Percentiles rank a stretch among this genome's conserved stretches.
Conservation (phyloP, 2,329 filamentous ascomycete species). For the Diatrype stigma region DNA sequence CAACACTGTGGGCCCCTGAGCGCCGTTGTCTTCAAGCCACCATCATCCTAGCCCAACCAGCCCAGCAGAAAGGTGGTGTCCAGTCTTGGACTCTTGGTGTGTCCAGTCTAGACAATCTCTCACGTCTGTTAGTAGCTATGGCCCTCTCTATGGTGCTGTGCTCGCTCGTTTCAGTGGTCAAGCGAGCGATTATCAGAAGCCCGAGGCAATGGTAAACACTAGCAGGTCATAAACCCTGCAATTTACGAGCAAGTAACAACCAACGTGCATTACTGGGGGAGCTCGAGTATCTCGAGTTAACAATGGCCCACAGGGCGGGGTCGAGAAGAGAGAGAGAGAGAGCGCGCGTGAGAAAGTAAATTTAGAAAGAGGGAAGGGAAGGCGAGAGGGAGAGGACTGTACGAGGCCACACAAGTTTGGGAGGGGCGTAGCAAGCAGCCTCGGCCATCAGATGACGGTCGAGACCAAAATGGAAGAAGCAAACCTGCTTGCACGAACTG, state of each 20-base stretch:
- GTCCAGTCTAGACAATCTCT: not conserved
- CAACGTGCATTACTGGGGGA: slow-evolving; percentile 17
- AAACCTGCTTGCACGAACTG: slow-evolving; percentile 13
- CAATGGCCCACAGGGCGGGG: slow-evolving; percentile 6
- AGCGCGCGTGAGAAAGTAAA: no score
- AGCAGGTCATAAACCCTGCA: not conserved
- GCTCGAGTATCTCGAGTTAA: slow-evolving; percentile 10
- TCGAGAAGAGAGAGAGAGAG: no score
- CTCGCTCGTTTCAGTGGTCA: not conserved
- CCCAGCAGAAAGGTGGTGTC: not conserved
- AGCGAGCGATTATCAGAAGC: not conserved
- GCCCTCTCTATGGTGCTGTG: not conserved
- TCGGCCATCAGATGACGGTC: slow-evolving; percentile 16
- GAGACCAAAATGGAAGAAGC: slow-evolving; percentile 11
- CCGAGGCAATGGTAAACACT: not conserved
- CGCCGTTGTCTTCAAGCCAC: not conserved
- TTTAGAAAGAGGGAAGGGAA: slow-evolving; percentile 20
- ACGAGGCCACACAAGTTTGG: slow-evolving; percentile 12
- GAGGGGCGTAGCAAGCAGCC: slow-evolving; percentile 16
- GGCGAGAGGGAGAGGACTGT: slow-evolving; percentile 10
- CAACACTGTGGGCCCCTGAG: not conserved
- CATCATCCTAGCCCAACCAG: not conserved
- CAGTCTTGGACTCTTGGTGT: no score
- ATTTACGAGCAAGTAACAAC: slow-evolving; percentile 4
- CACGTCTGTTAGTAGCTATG: not conserved